Evolutionary conservation across 176 grass and related monocot species (phyloP), one percentile per base, ranked within the genome.

Genomic region (Carex scoparia): DNA sequence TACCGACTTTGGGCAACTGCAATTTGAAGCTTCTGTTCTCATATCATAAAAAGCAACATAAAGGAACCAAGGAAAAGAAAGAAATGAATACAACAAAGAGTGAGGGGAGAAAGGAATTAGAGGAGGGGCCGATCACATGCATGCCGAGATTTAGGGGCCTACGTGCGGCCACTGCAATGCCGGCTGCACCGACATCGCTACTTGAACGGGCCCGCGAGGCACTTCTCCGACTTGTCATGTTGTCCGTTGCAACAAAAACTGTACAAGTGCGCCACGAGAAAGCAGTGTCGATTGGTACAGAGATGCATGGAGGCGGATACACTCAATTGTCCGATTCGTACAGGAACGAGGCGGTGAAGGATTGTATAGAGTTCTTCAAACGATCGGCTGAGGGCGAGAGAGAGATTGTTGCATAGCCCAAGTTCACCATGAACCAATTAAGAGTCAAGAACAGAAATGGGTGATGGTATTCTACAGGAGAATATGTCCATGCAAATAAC

Each of bases 291-390:
- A 74, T 85, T 3, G 58, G 75, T 9, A 63, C 83, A 44, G 44
- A 75, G 16, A 28, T 13, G 11, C 27, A 51, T 16, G 42, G 81
- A 49, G 61, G 19, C 13, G 42, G 62, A 33, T 90, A 85, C 5
- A 40, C 38, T 86, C 90, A 87, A 18, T 80, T 79, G 37, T 85
- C 91, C 44, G 90, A 94, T 38, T 90, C 88, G 4, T 81, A 88
- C 1, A 37, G 90, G 68, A 94, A 85, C 14, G 86, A 94, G 81
- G 92, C 92, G 27, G 84, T 94, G 0, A 86, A 92, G 76, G 92
- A 94, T 48, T 94, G 92, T 83, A 94, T 94, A 90, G 90, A 94
- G 81, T 94, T 92, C 90, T 69, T 94, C 1, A 94, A 94, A 70
- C 84, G 84, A 46, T 91, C 92, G 61, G 92, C 89, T 0, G 89